Evolutionary conservation across 345 rosid species (phyloP).

Genomic region (Syzygium oleosum): DNA sequence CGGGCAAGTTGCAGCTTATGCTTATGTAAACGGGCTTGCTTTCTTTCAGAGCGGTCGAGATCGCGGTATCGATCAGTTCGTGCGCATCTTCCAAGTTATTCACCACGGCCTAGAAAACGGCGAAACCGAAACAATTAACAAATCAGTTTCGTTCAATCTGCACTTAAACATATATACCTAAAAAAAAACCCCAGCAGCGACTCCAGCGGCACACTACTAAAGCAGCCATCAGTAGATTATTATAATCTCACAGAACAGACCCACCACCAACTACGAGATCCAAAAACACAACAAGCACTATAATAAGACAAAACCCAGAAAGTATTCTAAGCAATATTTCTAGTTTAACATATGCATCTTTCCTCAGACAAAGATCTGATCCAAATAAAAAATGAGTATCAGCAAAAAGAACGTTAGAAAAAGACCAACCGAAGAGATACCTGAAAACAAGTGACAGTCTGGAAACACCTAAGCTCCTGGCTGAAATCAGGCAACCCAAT

Average conservation of each 20-base stretch:
- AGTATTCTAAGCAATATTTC: neutral
- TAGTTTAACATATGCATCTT: neutral
- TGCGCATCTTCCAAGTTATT: slow-evolving; percentile 78
- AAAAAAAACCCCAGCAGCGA: neutral
- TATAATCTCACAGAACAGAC: neutral
- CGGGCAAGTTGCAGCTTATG: slow-evolving; percentile 59
- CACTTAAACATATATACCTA: neutral
- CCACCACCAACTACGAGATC: neutral
- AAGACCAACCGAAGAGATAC: slow-evolving; percentile 8
- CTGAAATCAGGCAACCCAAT: slow-evolving; percentile 70
- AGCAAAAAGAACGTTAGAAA: neutral
- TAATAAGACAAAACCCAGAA: neutral
- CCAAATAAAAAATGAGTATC: neutral
- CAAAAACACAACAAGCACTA: neutral
- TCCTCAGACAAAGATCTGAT: neutral
- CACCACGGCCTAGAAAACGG: slow-evolving; percentile 48
- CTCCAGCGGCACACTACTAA: neutral
- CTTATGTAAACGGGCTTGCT: slow-evolving; percentile 86
- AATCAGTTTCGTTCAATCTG: neutral
- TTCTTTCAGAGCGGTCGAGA: slow-evolving; percentile 67
- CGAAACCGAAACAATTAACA: neutral
- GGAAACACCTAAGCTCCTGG: slow-evolving; percentile 67
- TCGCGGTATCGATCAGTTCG: slow-evolving; percentile 63
- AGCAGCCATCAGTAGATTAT: neutral
- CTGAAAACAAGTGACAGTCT: slow-evolving; percentile 68